Evolutionary conservation across 768 basidiomycete species (phyloP).

Genomic region (Rhodosporidiobolus sp.): DNA sequence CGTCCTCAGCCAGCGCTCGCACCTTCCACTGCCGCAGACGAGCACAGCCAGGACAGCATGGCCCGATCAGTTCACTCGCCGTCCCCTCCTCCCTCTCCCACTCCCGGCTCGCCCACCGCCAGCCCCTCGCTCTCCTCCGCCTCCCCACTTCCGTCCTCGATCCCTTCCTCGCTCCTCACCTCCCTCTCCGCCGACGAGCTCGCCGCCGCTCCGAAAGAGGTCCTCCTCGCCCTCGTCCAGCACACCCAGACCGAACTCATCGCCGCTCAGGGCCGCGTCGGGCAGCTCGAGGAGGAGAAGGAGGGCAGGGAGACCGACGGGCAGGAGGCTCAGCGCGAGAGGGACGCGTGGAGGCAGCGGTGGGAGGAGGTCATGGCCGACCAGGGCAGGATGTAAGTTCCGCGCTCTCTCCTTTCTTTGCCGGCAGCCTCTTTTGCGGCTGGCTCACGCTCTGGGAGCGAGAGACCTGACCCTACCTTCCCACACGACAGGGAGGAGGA

Average conservation of each 20-base stretch:
- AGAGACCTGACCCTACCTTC: neutral
- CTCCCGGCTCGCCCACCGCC: neutral
- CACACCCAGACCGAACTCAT: neutral
- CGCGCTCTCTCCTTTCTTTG: neutral
- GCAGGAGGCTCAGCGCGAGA: neutral
- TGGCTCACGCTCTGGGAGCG: neutral
- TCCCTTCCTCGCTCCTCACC: neutral
- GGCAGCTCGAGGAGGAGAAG: neutral
- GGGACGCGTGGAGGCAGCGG: neutral
- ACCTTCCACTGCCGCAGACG: no score
- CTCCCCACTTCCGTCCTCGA: neutral
- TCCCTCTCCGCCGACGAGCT: slow-evolving; percentile 4
- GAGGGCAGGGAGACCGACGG: neutral
- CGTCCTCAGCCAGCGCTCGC: neutral
- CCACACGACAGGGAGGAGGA: slow-evolving; percentile 63
- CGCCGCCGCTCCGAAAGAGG: neutral
- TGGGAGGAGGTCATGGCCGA: slow-evolving; percentile 9
- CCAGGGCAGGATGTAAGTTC: slow-evolving; percentile 6
- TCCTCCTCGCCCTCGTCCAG: slow-evolving; percentile 17
- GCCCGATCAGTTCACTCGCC: neutral
- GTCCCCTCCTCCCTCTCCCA: no score
- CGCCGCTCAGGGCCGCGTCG: neutral
- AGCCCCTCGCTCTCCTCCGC: neutral
- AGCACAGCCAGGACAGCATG: neutral
- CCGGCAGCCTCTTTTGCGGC: neutral